phyloP scores from a whole-genome alignment of 225 moss, liverwort and hornwort species.

The Antitrichia curtipendula region DNA sequence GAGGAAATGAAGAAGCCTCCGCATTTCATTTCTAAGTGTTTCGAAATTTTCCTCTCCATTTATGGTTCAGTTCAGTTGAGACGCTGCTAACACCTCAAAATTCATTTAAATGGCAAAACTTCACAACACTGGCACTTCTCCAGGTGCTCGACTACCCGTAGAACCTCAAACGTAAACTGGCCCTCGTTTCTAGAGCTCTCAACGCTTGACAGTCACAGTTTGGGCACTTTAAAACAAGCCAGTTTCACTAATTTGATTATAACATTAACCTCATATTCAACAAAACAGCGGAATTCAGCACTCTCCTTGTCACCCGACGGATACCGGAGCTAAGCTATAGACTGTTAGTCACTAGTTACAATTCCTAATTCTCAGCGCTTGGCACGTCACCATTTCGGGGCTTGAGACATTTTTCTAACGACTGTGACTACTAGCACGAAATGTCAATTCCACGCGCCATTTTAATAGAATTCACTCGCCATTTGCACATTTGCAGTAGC shows the following conservation, averaged over 20 bases:
- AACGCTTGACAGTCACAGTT: not conserved
- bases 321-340: not conserved
- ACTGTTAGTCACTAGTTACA: not conserved
- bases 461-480: not conserved
- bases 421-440: not conserved
- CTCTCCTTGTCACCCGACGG: not conserved
- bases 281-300: not conserved
- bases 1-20: not conserved
- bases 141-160: not conserved
- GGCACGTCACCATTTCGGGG: not conserved
- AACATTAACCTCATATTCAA: not conserved
- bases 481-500: not conserved
- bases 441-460: too few relatives aligned
- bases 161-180: not conserved
- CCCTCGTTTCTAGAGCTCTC: not conserved
- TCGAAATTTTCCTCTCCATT: not conserved
- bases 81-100: too few relatives aligned
- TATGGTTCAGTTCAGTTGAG: too few relatives aligned
- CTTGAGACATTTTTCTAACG: not conserved
- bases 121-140: not conserved
- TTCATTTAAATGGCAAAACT: not conserved
- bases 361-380: not conserved
- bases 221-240: not conserved
- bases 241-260: not conserved
- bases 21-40: not conserved